A percentile compares a stretch with the other conserved stretches of the same genome.
These are phyloP conservation scores for Quercus cerris DNA, from an alignment of 306 rosid species.

Conservation along the genomic window DNA sequence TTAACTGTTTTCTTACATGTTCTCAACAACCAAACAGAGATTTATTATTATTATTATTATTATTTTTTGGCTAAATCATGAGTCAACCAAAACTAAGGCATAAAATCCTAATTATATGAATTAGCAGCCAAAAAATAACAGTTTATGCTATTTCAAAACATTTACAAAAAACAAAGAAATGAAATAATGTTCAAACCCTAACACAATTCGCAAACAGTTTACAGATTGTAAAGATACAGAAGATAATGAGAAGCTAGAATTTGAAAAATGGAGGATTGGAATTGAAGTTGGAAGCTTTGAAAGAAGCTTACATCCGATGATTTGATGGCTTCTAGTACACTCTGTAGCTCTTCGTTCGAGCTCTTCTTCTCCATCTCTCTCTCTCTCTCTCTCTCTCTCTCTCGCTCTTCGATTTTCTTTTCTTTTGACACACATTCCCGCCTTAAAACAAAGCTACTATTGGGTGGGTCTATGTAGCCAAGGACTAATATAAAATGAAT, in stretches of 20 bases:
- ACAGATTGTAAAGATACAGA: background rate
- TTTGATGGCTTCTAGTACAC: conserved; percentile 52
- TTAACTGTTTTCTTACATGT: background rate
- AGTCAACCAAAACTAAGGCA: background rate
- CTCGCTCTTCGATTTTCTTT: background rate
- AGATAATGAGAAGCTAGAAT: background rate
- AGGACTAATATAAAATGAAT: too few relatives aligned
- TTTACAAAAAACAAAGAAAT: background rate
- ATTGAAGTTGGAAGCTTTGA: background rate
- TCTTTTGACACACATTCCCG: conserved; percentile 35
- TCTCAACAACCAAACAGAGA: background rate
- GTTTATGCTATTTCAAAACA: background rate
- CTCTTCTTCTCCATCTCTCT: conserved; percentile 55
- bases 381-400: conserved; percentile 18
- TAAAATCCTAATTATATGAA: background rate
- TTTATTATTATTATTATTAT: too few relatives aligned
- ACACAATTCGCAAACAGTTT: background rate
- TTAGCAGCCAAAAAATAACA: background rate
- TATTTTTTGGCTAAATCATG: background rate
- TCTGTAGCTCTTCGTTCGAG: conserved; percentile 44
- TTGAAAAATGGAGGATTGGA: background rate
- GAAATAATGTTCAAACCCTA: background rate
- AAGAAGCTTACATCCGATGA: conserved; percentile 67
- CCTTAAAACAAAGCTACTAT: conserved; percentile 7
- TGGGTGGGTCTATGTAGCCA: too few relatives aligned